A percentile compares a stretch with the other conserved stretches of the same genome.
Evolutionary conservation across 2,329 filamentous ascomycete genomes (phyloP).

Genomic region (Diaporthe sp.): DNA sequence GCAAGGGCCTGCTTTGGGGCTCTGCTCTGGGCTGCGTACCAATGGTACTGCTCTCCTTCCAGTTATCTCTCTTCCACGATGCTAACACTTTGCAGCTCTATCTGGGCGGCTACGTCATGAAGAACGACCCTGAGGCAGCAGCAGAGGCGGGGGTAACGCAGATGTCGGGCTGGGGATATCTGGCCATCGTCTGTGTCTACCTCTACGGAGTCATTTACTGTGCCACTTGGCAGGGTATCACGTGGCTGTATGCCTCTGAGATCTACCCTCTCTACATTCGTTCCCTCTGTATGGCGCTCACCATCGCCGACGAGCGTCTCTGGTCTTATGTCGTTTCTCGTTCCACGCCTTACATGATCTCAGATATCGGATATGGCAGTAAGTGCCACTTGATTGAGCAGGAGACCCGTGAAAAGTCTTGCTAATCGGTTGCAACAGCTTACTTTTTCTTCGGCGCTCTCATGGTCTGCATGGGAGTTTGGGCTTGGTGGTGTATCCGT

Average conservation of each 20-base stretch:
- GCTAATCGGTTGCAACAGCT: not conserved
- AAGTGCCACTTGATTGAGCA: not conserved
- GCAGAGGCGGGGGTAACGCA: not conserved
- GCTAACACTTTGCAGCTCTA: not conserved
- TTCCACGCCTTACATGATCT: conserved; percentile 19
- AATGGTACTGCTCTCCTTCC: not conserved
- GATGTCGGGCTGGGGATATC: conserved; percentile 27
- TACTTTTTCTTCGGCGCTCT: conserved; percentile 23
- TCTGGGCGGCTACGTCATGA: conserved; percentile 17
- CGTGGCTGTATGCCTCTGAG: conserved; percentile 23
- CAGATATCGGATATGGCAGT: conserved; percentile 24
- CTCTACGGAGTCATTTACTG: conserved; percentile 22
- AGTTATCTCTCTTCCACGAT: too few species aligned
- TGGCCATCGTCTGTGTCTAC: conserved; percentile 20
- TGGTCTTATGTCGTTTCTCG: conserved; percentile 25
- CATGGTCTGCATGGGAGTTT: conserved; percentile 15
- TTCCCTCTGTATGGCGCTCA: conserved; percentile 21
- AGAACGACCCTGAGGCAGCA: conserved; percentile 14
- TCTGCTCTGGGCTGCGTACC: conserved; percentile 17
- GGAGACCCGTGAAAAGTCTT: not conserved
- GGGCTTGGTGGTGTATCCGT: conserved; percentile 26
- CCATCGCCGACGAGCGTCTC: conserved; percentile 21
- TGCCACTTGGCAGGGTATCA: conserved; percentile 24
- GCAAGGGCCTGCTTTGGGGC: conserved; percentile 21
- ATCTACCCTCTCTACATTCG: conserved; percentile 18